Evolutionary conservation across 2,329 filamentous ascomycete species (phyloP).

Genomic region (Fusarium setosum): DNA sequence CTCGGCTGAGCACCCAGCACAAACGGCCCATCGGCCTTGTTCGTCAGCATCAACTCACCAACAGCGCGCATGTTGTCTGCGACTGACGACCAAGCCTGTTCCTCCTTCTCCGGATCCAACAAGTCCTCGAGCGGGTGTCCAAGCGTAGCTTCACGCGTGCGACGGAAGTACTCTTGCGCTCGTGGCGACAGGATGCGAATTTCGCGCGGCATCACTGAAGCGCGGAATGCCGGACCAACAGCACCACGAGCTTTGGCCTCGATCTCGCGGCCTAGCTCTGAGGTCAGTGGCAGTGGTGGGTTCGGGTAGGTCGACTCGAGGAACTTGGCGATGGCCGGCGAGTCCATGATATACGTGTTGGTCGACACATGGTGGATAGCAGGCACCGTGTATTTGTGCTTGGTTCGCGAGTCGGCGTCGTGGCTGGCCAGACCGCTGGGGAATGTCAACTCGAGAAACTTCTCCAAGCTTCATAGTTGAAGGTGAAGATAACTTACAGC

Average conservation of each 20-base stretch:
- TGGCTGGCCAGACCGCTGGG: neutral
- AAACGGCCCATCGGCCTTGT: neutral
- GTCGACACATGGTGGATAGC: conserved; percentile 4
- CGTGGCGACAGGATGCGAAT: conserved; percentile 8
- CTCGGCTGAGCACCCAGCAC: conserved; percentile 3
- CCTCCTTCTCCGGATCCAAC: conserved; percentile 2
- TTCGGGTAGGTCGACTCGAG: neutral
- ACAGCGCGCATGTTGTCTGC: neutral
- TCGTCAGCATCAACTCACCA: neutral
- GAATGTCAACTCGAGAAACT: no score
- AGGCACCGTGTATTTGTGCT: conserved; percentile 8
- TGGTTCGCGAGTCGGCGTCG: neutral
- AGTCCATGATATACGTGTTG: conserved; percentile 4
- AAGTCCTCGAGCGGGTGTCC: conserved; percentile 10
- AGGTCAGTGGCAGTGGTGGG: neutral
- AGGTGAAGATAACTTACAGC: neutral
- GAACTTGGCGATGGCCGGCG: conserved; percentile 2
- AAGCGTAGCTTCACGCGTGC: neutral
- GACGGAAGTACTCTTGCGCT: conserved; percentile 16
- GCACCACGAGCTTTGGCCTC: conserved; percentile 1
- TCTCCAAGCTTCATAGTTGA: neutral
- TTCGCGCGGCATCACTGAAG: conserved; percentile 4
- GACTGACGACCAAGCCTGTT: neutral
- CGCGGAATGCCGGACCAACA: neutral
- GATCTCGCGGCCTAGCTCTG: conserved; percentile 1